A percentile compares a stretch with the other conserved stretches of the same genome.
phyloP scores from a whole-genome alignment of 1,284 basidiomycete species.

The Uromyces viciae-fabae region DNA sequence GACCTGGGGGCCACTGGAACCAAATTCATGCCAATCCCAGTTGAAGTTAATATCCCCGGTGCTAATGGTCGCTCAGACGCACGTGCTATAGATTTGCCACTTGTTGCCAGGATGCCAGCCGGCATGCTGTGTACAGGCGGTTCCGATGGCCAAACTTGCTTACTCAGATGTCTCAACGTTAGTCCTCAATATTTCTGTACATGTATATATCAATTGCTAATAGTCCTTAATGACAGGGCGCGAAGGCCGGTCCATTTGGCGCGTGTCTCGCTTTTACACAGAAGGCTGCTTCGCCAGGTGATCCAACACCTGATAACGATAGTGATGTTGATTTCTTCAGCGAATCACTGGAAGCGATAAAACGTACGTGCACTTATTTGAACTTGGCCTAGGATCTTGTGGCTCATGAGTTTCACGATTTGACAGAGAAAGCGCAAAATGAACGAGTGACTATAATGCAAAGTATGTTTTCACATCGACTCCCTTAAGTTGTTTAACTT shows the following conservation, averaged over 20 bases:
- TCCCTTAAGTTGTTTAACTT: neutral
- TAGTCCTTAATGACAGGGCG: neutral
- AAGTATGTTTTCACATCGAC: conserved; percentile 13
- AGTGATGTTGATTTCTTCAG: conserved; percentile 23
- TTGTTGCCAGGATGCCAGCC: conserved; percentile 34
- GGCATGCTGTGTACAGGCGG: conserved; percentile 39
- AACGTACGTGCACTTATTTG: neutral
- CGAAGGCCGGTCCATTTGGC: conserved; percentile 42
- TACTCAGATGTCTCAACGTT: conserved; percentile 40
- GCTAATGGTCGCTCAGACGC: conserved; percentile 19
- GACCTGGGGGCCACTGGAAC: conserved; percentile 33
- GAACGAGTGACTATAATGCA: conserved; percentile 28
- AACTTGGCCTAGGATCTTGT: neutral
- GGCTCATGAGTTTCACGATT: neutral
- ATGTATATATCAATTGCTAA: neutral
- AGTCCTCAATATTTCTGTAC: neutral
- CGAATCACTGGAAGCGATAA: neutral
- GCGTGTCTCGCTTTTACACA: conserved; percentile 44
- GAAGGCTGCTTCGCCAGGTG: neutral
- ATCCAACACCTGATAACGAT: conserved; percentile 24
- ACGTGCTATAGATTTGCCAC: conserved; percentile 27
- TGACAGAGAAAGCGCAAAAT: conserved; percentile 32
- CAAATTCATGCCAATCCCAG: conserved; percentile 22
- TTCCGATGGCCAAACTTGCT: conserved; percentile 28
- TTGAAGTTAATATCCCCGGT: conserved; percentile 37